Percentiles rank a stretch among this genome's conserved stretches.
Conservation (phyloP, 2,329 filamentous ascomycete genomes). For the Fonsecaea pedrosoi region DNA sequence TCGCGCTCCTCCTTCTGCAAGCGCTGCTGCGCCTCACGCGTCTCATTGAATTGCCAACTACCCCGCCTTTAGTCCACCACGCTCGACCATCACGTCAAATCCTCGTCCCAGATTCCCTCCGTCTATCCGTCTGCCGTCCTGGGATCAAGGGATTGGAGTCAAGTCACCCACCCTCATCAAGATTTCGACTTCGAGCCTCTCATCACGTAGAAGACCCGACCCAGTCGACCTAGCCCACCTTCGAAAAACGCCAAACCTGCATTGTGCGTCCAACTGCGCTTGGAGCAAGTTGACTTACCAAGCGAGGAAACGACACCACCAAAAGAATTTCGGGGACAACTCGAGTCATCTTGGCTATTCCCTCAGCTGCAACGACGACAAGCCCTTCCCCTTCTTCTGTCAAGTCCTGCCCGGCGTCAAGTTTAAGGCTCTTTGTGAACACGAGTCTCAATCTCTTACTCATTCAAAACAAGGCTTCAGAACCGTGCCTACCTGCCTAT, state of each 20-base stretch:
- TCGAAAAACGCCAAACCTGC: background rate
- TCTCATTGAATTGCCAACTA: background rate
- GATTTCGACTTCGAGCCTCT: background rate
- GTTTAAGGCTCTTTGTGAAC: background rate
- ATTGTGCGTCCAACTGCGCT: background rate
- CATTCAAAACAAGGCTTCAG: background rate
- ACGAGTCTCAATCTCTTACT: background rate
- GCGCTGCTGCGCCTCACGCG: no score
- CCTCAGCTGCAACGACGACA: background rate
- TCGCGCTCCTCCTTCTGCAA: no score
- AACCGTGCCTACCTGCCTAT: conserved; percentile 4
- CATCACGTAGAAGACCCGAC: background rate
- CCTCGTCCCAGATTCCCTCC: background rate
- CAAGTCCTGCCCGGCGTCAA: background rate
- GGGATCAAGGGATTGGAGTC: background rate
- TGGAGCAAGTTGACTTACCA: background rate
- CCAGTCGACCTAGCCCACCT: background rate
- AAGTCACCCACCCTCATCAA: background rate
- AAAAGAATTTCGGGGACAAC: background rate
- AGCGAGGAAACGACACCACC: background rate
- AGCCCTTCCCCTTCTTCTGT: background rate
- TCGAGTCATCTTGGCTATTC: background rate
- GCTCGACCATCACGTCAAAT: background rate
- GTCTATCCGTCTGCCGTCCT: background rate
- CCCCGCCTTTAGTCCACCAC: background rate